Evolutionary conservation across 164 flowering plant genomes (phyloP).

Genomic region (Magnolia officinalis): DNA sequence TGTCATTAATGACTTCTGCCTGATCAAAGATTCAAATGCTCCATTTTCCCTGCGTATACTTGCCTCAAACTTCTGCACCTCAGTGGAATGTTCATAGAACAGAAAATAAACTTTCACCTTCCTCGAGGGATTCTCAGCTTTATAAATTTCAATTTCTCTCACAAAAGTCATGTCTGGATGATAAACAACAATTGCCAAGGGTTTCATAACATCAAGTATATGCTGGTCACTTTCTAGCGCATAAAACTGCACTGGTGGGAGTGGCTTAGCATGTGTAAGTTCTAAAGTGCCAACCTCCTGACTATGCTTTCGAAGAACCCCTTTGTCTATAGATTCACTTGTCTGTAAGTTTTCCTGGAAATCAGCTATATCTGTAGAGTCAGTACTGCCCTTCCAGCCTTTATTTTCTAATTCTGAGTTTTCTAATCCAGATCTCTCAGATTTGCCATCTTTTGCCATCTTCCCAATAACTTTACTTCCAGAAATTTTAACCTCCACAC

Average conservation of each 20-base stretch:
- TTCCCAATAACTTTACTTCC: conserved; percentile 16
- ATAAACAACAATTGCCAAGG: conserved; percentile 75
- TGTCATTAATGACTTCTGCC: conserved; percentile 97
- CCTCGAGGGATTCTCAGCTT: conserved; percentile 77
- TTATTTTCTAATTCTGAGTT: conserved; percentile 10
- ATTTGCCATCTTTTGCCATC: conserved; percentile 13
- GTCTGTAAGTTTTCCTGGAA: conserved; percentile 8
- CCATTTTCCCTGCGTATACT: conserved; percentile 89
- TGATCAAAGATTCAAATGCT: conserved; percentile 91
- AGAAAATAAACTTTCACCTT: conserved; percentile 84
- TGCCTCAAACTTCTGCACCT: conserved; percentile 96
- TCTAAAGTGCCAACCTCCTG: conserved; percentile 21
- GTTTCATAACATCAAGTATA: conserved; percentile 73
- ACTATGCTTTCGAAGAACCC: conserved; percentile 30
- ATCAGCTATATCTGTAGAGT: conserved; percentile 19
- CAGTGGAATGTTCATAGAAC: conserved; percentile 92
- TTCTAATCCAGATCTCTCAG: conserved; percentile 24
- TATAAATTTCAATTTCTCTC: conserved; percentile 87
- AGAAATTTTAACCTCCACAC: conserved; percentile 3
- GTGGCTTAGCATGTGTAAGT: conserved; percentile 29
- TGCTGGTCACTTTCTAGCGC: conserved; percentile 74
- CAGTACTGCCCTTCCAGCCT: conserved; percentile 20
- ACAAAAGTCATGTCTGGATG: conserved; percentile 95
- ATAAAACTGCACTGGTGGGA: conserved; percentile 75
- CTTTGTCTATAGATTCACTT: conserved; percentile 15